Percentiles rank a stretch among this genome's conserved stretches.
phyloP scores from a whole-genome alignment of 306 rosid species.

The Quillaja saponaria region DNA sequence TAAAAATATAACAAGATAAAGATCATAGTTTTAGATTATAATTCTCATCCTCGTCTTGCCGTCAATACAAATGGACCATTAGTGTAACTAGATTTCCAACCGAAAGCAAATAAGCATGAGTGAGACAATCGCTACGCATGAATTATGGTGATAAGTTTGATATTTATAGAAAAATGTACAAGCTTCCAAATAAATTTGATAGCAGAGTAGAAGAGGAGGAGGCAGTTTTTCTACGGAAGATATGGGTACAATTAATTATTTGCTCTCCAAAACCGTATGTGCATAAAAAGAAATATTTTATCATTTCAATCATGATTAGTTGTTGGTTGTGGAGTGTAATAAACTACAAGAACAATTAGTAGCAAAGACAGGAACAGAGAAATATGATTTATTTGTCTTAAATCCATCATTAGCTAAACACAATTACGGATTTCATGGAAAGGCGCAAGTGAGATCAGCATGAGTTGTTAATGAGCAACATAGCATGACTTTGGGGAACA shows the following conservation, averaged over 20 bases:
- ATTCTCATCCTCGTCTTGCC: no score
- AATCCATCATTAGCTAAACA: conserved; percentile 2
- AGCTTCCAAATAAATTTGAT: conserved; percentile 24
- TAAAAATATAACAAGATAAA: no score
- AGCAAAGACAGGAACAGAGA: background rate
- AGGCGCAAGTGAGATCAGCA: conserved; percentile 17
- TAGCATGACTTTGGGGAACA: conserved; percentile 30
- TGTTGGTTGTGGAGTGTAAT: background rate
- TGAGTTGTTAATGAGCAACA: conserved; percentile 27
- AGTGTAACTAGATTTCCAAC: conserved; percentile 54
- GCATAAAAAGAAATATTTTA: no score
- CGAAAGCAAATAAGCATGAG: conserved; percentile 46
- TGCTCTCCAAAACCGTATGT: no score
- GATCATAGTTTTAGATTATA: no score
- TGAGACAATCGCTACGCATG: conserved; percentile 28
- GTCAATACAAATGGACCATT: no score
- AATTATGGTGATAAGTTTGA: conserved; percentile 40
- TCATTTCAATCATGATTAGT: background rate
- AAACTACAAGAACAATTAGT: no score
- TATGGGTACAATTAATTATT: no score
- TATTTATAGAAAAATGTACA: conserved; percentile 28
- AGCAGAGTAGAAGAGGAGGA: background rate
- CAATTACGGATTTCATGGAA: background rate
- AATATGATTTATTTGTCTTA: background rate
- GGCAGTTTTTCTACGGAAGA: background rate